Evolutionary conservation across 495 filamentous ascomycete genomes (phyloP), one percentile per base, ranked within the genome.

Genomic region (Daldinia grandis): DNA sequence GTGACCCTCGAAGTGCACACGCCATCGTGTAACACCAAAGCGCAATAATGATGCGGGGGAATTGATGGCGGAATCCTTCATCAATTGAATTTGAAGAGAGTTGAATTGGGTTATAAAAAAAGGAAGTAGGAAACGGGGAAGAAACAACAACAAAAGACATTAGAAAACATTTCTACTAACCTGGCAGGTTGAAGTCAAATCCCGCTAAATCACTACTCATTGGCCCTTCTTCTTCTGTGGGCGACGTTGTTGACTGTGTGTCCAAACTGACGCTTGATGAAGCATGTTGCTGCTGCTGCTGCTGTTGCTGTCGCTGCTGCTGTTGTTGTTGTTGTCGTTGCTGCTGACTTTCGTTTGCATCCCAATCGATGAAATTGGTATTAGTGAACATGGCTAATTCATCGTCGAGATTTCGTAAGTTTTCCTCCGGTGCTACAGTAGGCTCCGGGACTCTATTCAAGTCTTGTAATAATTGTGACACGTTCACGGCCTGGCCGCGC

Each of bases 311-410:
- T 7, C 7, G 30, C 7, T 31, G 47, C n/a, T 50, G 55, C n/a
- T 27, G 62, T 42, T 49, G 62, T 21, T 58, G 54, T 25, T 59
- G 44, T 19, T 38, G 58, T 21, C 35, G 66, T 33, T 72, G 74
- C 10, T 58, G 59, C 6, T 70, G 69, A n/a, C 62, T 64, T 21
- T 70, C 57, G 66, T 67, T 66, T 67, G 69, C 64, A 74, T 98
- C 95, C 76, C 93, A 94, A 79, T 97, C 94, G 79, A 92, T 92
- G 84, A 98, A 98, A 63, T 95, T 90, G 54, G 92, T 88, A 80
- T 98, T 97, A 64, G 93, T 96, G 85, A 98, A 97, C 70, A 96
- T 84, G 30, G 91, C 92, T 50, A 99, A 85, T 53, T 95, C 93
- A 58, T 90, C 86, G 25, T 78, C 78, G 57, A 83, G 76, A 53